Evolutionary conservation across 768 basidiomycete genomes (phyloP).

Genomic region (Filobasidium floriforme): DNA sequence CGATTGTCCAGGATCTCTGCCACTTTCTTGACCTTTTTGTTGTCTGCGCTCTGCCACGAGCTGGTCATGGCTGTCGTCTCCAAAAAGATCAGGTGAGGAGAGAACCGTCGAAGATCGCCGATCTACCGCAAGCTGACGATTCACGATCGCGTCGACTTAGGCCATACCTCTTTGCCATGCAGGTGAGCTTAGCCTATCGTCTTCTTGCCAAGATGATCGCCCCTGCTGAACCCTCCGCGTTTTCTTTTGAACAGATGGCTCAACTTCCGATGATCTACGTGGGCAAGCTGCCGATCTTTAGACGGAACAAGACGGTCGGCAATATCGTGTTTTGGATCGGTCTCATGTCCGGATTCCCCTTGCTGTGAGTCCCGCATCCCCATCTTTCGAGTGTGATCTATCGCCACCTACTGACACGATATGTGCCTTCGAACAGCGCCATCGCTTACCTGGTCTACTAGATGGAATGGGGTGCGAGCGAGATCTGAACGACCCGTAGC

Average conservation of each 20-base stretch:
- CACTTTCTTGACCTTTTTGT: slow-evolving; percentile 83
- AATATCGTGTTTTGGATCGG: slow-evolving; percentile 86
- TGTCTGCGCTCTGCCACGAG: slow-evolving; percentile 85
- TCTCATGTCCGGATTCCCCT: slow-evolving; percentile 73
- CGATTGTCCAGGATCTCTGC: slow-evolving; percentile 69
- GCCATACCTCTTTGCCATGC: slow-evolving; percentile 75
- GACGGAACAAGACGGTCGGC: slow-evolving; percentile 65
- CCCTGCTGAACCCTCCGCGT: neutral
- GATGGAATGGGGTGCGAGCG: too few relatives aligned
- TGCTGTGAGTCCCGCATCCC: slow-evolving; percentile 55
- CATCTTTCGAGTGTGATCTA: too few relatives aligned
- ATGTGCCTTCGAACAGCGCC: too few relatives aligned
- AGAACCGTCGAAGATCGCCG: neutral
- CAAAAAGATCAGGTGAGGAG: slow-evolving; percentile 67
- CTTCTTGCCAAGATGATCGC: neutral
- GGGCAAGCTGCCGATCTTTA: slow-evolving; percentile 67
- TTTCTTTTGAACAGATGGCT: slow-evolving; percentile 53
- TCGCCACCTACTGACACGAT: too few relatives aligned
- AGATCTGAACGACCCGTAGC: too few relatives aligned
- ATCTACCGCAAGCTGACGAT: slow-evolving; percentile 2
- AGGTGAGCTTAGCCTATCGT: slow-evolving; percentile 47
- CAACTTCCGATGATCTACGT: slow-evolving; percentile 86
- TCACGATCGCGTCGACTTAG: slow-evolving; percentile 46
- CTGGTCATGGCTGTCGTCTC: slow-evolving; percentile 94
- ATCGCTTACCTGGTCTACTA: too few relatives aligned